Conservation (phyloP, 305 asterid species). For the Ilex paraguariensis region DNA sequence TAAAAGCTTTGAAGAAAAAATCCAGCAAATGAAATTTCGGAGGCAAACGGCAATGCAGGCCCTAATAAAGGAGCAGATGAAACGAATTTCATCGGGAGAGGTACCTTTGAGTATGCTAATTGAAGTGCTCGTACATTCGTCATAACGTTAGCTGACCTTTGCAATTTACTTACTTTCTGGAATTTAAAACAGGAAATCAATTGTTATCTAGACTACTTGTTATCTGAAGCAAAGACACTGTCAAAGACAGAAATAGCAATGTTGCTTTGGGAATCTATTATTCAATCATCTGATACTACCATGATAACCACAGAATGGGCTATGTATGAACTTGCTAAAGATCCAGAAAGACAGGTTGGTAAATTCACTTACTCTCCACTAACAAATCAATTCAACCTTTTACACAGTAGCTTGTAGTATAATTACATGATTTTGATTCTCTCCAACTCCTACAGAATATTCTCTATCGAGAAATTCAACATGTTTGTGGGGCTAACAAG, state of each 20-base stretch:
- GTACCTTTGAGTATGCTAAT: conserved; percentile 21
- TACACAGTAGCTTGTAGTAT: background rate
- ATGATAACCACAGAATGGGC: conserved; percentile 86
- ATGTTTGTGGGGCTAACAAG: conserved; percentile 46
- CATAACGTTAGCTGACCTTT: background rate
- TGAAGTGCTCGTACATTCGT: too few species aligned
- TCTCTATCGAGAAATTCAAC: conserved; percentile 44
- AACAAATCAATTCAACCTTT: background rate
- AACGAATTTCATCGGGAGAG: conserved; percentile 61
- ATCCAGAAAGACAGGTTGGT: conserved; percentile 66
- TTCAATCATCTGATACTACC: conserved; percentile 82
- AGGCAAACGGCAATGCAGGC: conserved; percentile 71
- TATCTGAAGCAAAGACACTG: conserved; percentile 50
- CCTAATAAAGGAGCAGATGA: conserved; percentile 44
- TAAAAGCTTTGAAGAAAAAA: conserved; percentile 42
- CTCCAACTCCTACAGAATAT: conserved; percentile 28
- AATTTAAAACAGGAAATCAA: conserved; percentile 40
- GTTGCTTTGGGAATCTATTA: conserved; percentile 82
- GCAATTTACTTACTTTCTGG: too few species aligned
- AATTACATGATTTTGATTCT: background rate
- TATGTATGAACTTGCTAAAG: conserved; percentile 77
- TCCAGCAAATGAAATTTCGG: conserved; percentile 33
- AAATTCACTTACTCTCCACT: background rate
- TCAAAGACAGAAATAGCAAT: conserved; percentile 60
- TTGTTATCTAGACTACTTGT: conserved; percentile 62